Conservation (phyloP, 345 rosid species). For the Moricandia arvensis region DNA sequence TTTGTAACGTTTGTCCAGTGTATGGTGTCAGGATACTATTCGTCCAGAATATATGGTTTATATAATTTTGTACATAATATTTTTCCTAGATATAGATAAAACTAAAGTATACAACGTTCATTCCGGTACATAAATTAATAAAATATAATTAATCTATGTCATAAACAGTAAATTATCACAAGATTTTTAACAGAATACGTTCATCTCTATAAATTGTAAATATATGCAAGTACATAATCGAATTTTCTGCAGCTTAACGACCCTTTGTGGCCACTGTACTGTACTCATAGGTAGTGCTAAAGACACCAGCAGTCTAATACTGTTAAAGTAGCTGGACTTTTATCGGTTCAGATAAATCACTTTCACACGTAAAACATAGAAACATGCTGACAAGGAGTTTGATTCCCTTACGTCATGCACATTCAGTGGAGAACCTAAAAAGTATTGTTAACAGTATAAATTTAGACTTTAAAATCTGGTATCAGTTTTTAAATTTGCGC, state of each 20-base stretch:
- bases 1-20: too few species aligned
- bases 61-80: too few species aligned
- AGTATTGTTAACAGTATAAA: too few species aligned
- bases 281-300: not conserved
- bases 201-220: not conserved
- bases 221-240: not conserved
- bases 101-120: not conserved
- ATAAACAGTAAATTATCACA: not conserved
- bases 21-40: not conserved
- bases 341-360: not conserved
- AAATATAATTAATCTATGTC: not conserved
- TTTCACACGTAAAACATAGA: conserved; percentile 16
- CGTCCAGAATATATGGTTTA: not conserved
- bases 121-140: not conserved
- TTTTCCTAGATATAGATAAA: too few species aligned
- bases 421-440: not conserved
- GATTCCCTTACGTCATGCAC: conserved; percentile 25
- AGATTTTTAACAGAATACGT: not conserved
- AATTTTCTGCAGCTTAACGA: not conserved
- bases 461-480: too few species aligned
- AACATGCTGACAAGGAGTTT: conserved; percentile 19
- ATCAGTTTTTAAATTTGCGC: too few species aligned
- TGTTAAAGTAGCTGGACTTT: not conserved
- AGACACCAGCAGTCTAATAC: not conserved
- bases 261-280: not conserved